Evolutionary conservation across 2,329 filamentous ascomycete genomes (phyloP).

Genomic region (Pezicula rhizophila): DNA sequence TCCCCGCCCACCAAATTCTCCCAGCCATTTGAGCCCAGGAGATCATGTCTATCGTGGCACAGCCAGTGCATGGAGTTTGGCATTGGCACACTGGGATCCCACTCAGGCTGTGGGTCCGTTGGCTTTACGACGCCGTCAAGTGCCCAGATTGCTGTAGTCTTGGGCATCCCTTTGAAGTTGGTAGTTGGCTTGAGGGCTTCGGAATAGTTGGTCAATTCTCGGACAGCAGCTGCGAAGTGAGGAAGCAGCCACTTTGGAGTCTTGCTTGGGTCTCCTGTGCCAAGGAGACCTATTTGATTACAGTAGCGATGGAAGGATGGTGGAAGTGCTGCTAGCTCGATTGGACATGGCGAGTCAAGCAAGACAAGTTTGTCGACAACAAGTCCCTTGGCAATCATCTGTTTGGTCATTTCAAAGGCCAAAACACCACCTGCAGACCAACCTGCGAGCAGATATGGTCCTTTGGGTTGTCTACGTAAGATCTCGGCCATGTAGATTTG

Average conservation of each 20-base stretch:
- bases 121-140: slow-evolving; percentile 65
- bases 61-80: slow-evolving; percentile 53
- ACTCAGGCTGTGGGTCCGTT: slow-evolving; percentile 58
- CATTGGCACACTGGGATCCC: slow-evolving; percentile 44
- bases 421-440: slow-evolving; percentile 73
- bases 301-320: slow-evolving; percentile 50
- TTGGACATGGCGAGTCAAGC: slow-evolving; percentile 59
- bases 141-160: slow-evolving; percentile 63
- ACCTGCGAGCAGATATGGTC: slow-evolving; percentile 62
- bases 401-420: slow-evolving; percentile 59
- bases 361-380: slow-evolving; percentile 53
- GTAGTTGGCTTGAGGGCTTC: slow-evolving; percentile 61
- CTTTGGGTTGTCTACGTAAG: slow-evolving; percentile 60
- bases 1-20: slow-evolving; percentile 24
- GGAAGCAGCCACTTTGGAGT: slow-evolving; percentile 64
- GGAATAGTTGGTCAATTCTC: slow-evolving; percentile 54
- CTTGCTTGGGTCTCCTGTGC: slow-evolving; percentile 39
- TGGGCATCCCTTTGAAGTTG: slow-evolving; percentile 46
- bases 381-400: slow-evolving; percentile 51
- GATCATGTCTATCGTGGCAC: slow-evolving; percentile 61
- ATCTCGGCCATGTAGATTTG: slow-evolving; percentile 63
- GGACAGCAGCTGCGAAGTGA: slow-evolving; percentile 53
- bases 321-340: slow-evolving; percentile 62
- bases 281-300: slow-evolving; percentile 63
- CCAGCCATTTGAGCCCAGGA: slow-evolving; percentile 63